Evolutionary conservation across 495 filamentous ascomycete genomes (phyloP), one percentile per base, ranked within the genome.

Genomic region (Trichoderma erinaceum): DNA sequence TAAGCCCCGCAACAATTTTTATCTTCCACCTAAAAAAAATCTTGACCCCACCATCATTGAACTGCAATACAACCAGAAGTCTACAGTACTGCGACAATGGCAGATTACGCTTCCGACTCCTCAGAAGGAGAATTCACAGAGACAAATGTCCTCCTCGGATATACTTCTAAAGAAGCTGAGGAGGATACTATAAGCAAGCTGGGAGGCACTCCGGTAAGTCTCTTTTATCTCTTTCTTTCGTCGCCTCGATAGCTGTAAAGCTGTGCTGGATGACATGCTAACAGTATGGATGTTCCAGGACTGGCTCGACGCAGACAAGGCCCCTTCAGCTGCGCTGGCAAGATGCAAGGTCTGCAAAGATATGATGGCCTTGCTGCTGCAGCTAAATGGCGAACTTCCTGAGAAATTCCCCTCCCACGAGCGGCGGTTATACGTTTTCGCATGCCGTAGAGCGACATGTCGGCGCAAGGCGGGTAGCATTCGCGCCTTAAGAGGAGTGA

Each of bases 61-160:
- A 29, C 10, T 11, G 44, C 15, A 35, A 35, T 35, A 56, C 66
- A 41, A 56, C 4, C 50, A 56, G 50, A 56, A 25, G n/a, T 16
- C 18, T 56, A 12, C 61, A 8, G 67, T 15, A 32, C 67, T 13
- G 63, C 71, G n/a, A 75, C 70, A 3, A 97, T 97, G 94, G 87
- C 89, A 65, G 80, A 85, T 21, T 92, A 96, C 74, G 91, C 95
- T 71, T 94, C 90, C 74, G 94, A 97, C 73, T 91, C 91, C 41
- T 92, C 90, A 58, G 86, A 88, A 35, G 84, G 85, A 44, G 82
- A 89, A 69, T 92, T 88, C 73, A 92, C 88, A 12, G 91, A 93
- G 74, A 99, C 95, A 21, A 90, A 88, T 71, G 92, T 97, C 7
- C 86, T 97, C 1, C 87, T 99, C 27, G 95, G 95, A 21, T 98